Evolutionary conservation across 2,329 filamentous ascomycete genomes (phyloP), one percentile per base, ranked within the genome.

Genomic region (Penicillium sp.): DNA sequence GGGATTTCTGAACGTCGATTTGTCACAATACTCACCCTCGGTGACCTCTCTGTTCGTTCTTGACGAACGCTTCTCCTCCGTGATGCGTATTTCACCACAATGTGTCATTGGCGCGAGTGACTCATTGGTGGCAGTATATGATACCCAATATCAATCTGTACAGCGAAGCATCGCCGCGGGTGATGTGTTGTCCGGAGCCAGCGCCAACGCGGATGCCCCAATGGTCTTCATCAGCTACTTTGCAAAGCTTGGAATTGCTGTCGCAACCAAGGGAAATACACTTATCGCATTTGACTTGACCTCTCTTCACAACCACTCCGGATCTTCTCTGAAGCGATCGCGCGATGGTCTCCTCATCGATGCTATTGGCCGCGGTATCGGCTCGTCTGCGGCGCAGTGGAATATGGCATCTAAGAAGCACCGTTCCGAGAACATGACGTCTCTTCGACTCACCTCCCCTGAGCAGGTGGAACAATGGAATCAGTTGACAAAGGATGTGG

Each of bases 121-220:
- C 36, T 74, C 73, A 15, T 63, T 71, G n/a, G 61, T 79, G 23
- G 74, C 71, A 2, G 59, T 79, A 6, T 76, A 77, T 49, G 75
- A 78, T 57, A 72, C 75, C n/a, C 72, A 75, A 44, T 79, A 76
- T 57, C 69, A 73, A 54, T 76, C 76, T 1, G 65, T 77, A 13
- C 76, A 77, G 56, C 71, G 73, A 47, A 72, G 70, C 48, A 70
- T 76, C 47, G 54, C 70, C 13, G 52, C 69, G 12, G 46, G 59
- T n/a, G 62, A 71, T 52, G 50, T 74, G 34, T 57, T 61, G n/a
- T 55, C 65, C n/a, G 57, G 57, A 13, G 57, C 56, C 41, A 57
- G 51, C 21, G 57, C 61, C 6, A 61, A 54, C 15, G 60, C 54
- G 33, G 53, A 62, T 52, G 60, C 60, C 12, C 63, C 65, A 9